These are phyloP conservation scores for Citrus unshiu DNA, from an alignment of 345 rosid genomes.

Conservation along the genomic window DNA sequence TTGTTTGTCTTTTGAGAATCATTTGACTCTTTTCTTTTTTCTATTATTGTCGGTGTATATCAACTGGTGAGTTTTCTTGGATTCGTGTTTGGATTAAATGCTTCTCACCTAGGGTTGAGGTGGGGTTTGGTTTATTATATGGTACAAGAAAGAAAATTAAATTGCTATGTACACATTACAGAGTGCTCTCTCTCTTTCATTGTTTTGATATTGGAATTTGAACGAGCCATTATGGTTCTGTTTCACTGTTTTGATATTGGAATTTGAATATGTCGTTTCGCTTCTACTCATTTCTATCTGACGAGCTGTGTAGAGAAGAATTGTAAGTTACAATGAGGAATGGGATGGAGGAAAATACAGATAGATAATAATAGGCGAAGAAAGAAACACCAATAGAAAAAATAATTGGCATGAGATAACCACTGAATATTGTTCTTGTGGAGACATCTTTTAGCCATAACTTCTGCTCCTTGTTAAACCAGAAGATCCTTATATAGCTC, in stretches of 20 bases:
- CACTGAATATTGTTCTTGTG: background rate
- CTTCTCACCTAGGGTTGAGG: background rate
- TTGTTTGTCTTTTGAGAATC: background rate
- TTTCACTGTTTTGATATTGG: background rate
- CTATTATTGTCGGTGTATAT: background rate
- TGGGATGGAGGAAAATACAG: background rate
- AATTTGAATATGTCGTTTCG: background rate
- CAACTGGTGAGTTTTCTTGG: background rate
- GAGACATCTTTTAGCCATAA: background rate
- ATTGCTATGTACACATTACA: background rate
- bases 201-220: background rate
- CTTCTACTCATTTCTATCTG: background rate
- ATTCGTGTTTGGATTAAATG: background rate
- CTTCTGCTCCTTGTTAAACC: background rate
- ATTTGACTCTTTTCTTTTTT: background rate
- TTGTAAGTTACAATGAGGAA: background rate
- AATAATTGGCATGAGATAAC: background rate
- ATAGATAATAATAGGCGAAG: background rate
- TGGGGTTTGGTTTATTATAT: background rate
- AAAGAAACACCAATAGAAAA: background rate
- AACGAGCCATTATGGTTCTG: background rate
- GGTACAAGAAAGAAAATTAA: background rate
- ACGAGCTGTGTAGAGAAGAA: background rate
- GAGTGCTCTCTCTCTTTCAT: background rate
- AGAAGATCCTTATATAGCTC: background rate